Percentiles rank a stretch among this genome's conserved stretches.
Evolutionary conservation across 169 alveolate species (phyloP).

Genomic region (Plasmodium gaboni): DNA sequence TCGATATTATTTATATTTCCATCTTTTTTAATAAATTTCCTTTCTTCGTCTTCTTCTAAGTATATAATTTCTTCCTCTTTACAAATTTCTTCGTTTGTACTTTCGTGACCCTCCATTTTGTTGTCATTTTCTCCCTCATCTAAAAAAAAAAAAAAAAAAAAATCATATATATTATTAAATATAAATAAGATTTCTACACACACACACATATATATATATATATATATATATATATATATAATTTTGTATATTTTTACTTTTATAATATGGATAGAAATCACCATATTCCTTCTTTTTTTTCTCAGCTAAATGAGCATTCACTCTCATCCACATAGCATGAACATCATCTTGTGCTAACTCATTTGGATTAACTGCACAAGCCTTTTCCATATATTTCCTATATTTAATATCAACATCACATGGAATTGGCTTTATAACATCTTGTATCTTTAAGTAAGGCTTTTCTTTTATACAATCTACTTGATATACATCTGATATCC

Average conservation of each 20-base stretch:
- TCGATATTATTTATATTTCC: neutral
- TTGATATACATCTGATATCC: constrained; percentile 89
- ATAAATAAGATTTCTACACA: neutral
- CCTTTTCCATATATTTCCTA: constrained; percentile 86
- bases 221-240: neutral
- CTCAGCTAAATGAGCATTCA: constrained; percentile 87
- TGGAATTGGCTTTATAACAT: constrained; percentile 88
- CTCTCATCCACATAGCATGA: constrained; percentile 93
- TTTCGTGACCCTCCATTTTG: constrained; percentile 12
- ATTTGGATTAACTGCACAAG: constrained; percentile 88
- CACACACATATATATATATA: neutral
- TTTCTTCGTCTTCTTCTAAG: constrained; percentile 7
- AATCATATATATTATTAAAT: neutral
- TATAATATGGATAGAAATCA: constrained; percentile 47
- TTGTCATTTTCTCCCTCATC: constrained; percentile 4
- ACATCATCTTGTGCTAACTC: constrained; percentile 90
- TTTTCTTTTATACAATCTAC: constrained; percentile 90
- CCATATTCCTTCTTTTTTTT: constrained; percentile 77
- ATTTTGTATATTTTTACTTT: constrained; percentile 8
- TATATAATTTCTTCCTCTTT: constrained; percentile 5
- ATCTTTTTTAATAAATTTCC: neutral
- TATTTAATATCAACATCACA: constrained; percentile 88
- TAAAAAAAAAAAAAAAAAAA: constrained; percentile 3
- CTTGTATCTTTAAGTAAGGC: constrained; percentile 88
- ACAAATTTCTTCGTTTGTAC: neutral